These are phyloP conservation scores for Metarhizium brunneum DNA, from an alignment of 2,329 filamentous ascomycete species.

Conservation along the genomic window DNA sequence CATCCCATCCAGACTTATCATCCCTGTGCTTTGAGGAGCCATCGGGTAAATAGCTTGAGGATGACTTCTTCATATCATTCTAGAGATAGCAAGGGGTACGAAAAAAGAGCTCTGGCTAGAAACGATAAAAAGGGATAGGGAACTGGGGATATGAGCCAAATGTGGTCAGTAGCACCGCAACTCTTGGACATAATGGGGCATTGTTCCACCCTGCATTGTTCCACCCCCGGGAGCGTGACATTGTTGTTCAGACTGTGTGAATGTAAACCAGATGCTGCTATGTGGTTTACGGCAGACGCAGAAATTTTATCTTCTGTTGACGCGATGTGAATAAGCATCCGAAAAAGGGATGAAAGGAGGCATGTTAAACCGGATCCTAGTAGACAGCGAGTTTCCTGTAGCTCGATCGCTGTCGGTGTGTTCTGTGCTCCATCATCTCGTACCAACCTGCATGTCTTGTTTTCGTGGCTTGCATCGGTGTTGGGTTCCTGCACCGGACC, in stretches of 20 bases:
- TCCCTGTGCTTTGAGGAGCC: no score
- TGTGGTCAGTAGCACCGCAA: neutral
- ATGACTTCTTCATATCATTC: neutral
- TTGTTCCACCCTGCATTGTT: neutral
- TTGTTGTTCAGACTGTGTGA: neutral
- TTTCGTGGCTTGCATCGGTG: slow-evolving; percentile 2
- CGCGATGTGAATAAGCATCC: neutral
- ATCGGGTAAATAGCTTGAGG: no score
- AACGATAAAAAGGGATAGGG: neutral
- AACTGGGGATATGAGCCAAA: neutral
- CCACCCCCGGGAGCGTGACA: neutral
- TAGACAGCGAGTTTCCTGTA: neutral
- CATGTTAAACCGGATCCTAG: neutral
- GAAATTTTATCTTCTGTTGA: neutral
- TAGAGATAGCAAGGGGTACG: neutral
- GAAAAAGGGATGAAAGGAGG: neutral
- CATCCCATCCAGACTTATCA: no score
- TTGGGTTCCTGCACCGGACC: slow-evolving; percentile 3
- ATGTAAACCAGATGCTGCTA: neutral
- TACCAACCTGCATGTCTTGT: slow-evolving; percentile 2
- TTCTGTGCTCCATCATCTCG: no score
- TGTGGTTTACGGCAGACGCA: neutral
- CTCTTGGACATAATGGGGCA: neutral
- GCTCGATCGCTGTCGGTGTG: neutral
- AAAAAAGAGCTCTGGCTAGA: neutral